Base-by-base conservation (phyloP, 2,329 filamentous ascomycete genomes). In the Beauveria rudraprayagi region DNA sequence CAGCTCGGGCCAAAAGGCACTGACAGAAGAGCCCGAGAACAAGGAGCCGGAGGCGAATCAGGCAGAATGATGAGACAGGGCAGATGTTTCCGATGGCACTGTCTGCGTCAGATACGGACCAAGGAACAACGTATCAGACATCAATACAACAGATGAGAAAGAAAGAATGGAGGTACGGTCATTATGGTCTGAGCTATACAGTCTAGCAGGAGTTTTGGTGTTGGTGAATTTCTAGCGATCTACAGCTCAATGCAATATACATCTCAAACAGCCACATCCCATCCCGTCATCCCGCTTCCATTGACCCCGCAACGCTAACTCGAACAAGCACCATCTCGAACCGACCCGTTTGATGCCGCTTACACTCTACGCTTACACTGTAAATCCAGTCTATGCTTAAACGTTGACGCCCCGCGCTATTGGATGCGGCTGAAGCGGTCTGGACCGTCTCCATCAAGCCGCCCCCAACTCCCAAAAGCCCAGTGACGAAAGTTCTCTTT, bases 1-100 rank as follows among this genome's bases (percentile, higher is more conserved):
- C 6, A 69, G 67, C 41, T 60, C 58, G 1, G 51, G 50, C 16
- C 55, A 51, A 43, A 60, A 54, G 24, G 41, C 48, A 7, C 30
- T 61, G 24, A 19, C 50, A 30, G 58, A 61, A 9, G 58, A 61
- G 34, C 16, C 58, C 4, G 51, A 54, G 30, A 22, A n/a, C 1
- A 48, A 57, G 46, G 57, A 60, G 14, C 16, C 19, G 26, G 47
- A 54, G 16, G 37, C 19, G 37, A 46, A 30, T 8, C 22, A 37
- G 40, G 48, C 28, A 53, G 47, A 55, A 47, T 16, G 26, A 30
- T 47, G 50, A 53, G n/a, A 28, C 26, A 6, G 30, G 52, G 10
- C 50, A 40, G 16, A 14, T 53, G 22, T 37, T 40, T 41, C n/a
- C 11, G n/a, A 43, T 40, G 24, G 22, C 48, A 24, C 14, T 19